Evolutionary conservation across 306 rosid genomes (phyloP), one percentile per base, ranked within the genome.

Genomic region (Gastrolobium bilobum): DNA sequence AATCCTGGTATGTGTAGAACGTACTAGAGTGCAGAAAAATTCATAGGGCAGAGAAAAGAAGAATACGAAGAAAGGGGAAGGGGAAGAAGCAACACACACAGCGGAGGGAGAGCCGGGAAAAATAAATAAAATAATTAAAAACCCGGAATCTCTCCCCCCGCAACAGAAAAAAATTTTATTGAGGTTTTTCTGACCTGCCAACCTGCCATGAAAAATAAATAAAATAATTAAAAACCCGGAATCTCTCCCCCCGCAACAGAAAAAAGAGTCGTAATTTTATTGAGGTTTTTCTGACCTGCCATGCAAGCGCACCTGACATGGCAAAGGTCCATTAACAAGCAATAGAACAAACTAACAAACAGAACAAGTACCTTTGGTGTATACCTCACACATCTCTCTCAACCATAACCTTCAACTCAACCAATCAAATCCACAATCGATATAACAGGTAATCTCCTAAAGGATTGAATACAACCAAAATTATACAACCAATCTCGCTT

Each of bases 231-330:
- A 34, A 62, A 13, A 1, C 68, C 79, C 83, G 76, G 85, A 64
- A 46, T 53, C 87, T 76, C 90, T 82, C 91, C 85, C 84, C 90
- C 82, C 11, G 15, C 71, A 76, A 35, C 53, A 20, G n/a, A 71
- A 64, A 80, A 54, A 62, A 59, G 11, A 79, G 43, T 1, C 3
- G 0, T 0, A 2, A 48, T 77, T 88, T 91, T 87, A 88, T 91
- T 89, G 68, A 53, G 56, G 0, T 13, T 34, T 73, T 77, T 78
- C 64, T 84, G 90, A 85, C 91, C 93, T 47, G 95, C 96, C 91
- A 89, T 37, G 85, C 96, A 91, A 91, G 96, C 93, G 96, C 96
- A 87, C 96, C 96, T 39, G 96, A 7, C 91, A 82, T 84, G 93
- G 96, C 96, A 91, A 87, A 84, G 96, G 90, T 79, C 90, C n/a